Conservation (phyloP, 2,329 filamentous ascomycete species). For the Rosellinia necatrix region DNA sequence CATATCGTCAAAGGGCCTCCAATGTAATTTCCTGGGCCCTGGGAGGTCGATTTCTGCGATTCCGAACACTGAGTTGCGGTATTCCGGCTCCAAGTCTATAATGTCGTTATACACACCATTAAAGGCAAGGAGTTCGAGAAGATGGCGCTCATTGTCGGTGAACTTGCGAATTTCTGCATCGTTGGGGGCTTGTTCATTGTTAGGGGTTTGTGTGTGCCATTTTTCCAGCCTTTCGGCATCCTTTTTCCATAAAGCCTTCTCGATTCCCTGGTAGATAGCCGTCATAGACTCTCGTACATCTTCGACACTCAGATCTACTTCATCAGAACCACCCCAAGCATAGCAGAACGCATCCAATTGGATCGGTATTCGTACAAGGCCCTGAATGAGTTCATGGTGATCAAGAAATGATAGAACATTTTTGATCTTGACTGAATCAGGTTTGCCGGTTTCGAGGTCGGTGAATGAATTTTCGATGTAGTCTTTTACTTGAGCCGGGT, state of each 20-base stretch:
- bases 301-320: not conserved
- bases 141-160: slow-evolving; percentile 32
- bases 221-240: slow-evolving; percentile 41
- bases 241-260: slow-evolving; percentile 45
- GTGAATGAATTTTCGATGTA: slow-evolving; percentile 31
- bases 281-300: slow-evolving; percentile 44
- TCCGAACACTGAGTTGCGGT: slow-evolving; percentile 31
- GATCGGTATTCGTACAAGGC: slow-evolving; percentile 49
- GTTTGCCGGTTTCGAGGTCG: slow-evolving; percentile 25
- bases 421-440: slow-evolving; percentile 18
- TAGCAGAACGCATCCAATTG: slow-evolving; percentile 51
- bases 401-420: slow-evolving; percentile 43
- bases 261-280: slow-evolving; percentile 41
- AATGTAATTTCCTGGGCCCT: too few species aligned
- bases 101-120: slow-evolving; percentile 41
- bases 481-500: slow-evolving; percentile 40
- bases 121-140: slow-evolving; percentile 42
- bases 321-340: slow-evolving; percentile 38
- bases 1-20: not conserved
- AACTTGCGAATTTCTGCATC: slow-evolving; percentile 27
- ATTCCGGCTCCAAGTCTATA: slow-evolving; percentile 40
- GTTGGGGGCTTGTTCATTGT: not conserved
- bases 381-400: slow-evolving; percentile 40
- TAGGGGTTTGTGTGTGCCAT: not conserved
- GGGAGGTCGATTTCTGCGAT: too few species aligned